A percentile compares a stretch with the other conserved stretches of the same genome.
Conservation (phyloP, 2,329 filamentous ascomycete genomes). For the Stagonosporopsis tanaceti region DNA sequence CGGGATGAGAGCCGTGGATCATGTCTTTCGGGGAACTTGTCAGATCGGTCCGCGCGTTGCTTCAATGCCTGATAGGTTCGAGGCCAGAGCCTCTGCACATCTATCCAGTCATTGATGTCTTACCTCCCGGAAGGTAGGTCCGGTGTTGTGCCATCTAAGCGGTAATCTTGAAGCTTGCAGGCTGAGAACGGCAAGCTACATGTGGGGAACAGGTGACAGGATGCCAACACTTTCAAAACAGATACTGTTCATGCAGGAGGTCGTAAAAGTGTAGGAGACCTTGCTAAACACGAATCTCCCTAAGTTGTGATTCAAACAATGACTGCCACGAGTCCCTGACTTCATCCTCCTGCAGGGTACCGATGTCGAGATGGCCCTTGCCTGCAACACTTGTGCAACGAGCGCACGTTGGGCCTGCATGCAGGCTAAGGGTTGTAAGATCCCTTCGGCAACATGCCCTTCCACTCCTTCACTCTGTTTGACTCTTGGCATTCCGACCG, state of each 20-base stretch:
- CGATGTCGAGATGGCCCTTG: not conserved
- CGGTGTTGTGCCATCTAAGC: not conserved
- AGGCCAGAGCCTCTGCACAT: not conserved
- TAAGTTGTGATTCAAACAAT: not conserved
- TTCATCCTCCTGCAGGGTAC: not conserved
- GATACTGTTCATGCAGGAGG: not conserved
- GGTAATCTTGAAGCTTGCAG: too few relatives aligned
- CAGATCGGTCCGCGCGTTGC: not conserved
- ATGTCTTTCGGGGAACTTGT: not conserved
- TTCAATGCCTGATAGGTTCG: not conserved
- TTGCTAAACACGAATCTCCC: not conserved
- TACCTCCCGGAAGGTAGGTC: not conserved
- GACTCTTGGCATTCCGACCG: not conserved
- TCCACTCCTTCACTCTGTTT: not conserved
- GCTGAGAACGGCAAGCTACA: not conserved
- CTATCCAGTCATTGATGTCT: not conserved
- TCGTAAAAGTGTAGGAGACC: not conserved
- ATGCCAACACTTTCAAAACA: not conserved
- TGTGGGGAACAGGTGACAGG: not conserved
- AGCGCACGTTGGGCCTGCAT: conserved; percentile 4
- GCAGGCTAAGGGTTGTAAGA: not conserved
- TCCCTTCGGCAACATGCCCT: not conserved
- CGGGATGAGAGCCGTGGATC: not conserved
- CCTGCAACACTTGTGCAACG: not conserved
- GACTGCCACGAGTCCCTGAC: conserved; percentile 2